Evolutionary conservation across 495 filamentous ascomycete genomes (phyloP).

Genomic region (Astrocystis sublimbata): DNA sequence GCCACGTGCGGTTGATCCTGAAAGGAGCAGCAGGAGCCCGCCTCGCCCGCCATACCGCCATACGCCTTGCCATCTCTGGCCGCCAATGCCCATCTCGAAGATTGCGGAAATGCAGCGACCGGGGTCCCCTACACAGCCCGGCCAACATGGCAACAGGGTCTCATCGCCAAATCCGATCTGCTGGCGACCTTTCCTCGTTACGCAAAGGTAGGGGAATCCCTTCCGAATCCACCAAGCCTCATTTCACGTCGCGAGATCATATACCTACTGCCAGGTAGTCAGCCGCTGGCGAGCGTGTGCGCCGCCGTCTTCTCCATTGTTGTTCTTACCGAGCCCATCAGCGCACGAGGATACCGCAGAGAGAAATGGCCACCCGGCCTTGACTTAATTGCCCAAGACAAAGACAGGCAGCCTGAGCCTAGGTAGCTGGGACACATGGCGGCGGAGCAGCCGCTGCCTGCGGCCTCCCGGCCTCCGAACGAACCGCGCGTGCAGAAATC

Average conservation of each 20-base stretch:
- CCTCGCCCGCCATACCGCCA: background rate
- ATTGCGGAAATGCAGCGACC: conserved; percentile 9
- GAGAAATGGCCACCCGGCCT: conserved; percentile 4
- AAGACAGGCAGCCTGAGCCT: conserved; percentile 8
- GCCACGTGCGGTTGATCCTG: conserved; percentile 7
- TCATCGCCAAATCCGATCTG: conserved; percentile 7
- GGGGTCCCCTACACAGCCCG: conserved; percentile 10
- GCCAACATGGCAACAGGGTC: conserved; percentile 3
- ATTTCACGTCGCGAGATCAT: background rate
- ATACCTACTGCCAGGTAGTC: too few relatives aligned
- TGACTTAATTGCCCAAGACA: background rate
- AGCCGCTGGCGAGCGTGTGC: conserved; percentile 8
- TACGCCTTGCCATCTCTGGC: background rate
- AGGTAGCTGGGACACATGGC: too few relatives aligned
- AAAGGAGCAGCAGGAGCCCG: too few relatives aligned
- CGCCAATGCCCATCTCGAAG: background rate
- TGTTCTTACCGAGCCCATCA: background rate
- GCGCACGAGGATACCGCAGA: background rate
- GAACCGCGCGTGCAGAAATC: background rate
- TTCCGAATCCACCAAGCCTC: background rate
- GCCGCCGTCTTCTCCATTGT: conserved; percentile 7
- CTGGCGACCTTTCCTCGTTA: background rate
- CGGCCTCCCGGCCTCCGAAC: conserved; percentile 19
- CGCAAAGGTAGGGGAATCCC: conserved; percentile 8
- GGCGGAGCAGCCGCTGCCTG: conserved; percentile 17